Base-by-base conservation (phyloP, 768 basidiomycete genomes). In the Naganishia antarctica region DNA sequence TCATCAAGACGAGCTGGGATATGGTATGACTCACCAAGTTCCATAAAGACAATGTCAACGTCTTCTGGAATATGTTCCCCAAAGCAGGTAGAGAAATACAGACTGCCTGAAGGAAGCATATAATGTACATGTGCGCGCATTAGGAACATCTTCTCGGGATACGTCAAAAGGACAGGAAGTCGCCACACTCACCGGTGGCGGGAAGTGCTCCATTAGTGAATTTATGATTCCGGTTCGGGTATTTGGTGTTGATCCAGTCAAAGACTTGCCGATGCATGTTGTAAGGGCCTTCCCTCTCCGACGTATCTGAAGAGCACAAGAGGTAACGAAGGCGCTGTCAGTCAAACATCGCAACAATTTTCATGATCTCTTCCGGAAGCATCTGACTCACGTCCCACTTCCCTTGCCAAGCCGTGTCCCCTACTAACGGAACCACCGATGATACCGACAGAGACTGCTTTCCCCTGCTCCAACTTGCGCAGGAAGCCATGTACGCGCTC, bases 41-140 rank as follows among this genome's bases (percentile, higher is more conserved):
- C 76, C n/a, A 75, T 62, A 4, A 76, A 25, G 21, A 74, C 69
- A 44, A 77, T 53, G 62, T 77, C 76, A 12, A 72, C 70, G 44
- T 76, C 71, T 45, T 72, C 68, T 0, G 70, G 70, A 13, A 77
- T 69, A 63, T 76, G 75, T 48, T 77, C 73, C 16, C 63, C 64
- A 50, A 72, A 76, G 49, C 76, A 77, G 16, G 70, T 46, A 15
- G 70, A 68, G 48, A 76, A 74, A 60, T 75, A 75, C 21, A 70
- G 68, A 29, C 66, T 48, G 18, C 34, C 60, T 61, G 29, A 15
- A 11, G 31, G 49, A 6, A 21, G 21, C 18, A n/a, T n/a, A n/a
- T n/a, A n/a, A n/a, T n/a, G n/a, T n/a, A n/a, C n/a, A n/a, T n/a
- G n/a, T n/a, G n/a, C n/a, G n/a, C n/a, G n/a, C n/a, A n/a, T n/a